Evolutionary conservation across 768 basidiomycete genomes (phyloP), one percentile per base, ranked within the genome.

Genomic region (Phallus indusiatus): DNA sequence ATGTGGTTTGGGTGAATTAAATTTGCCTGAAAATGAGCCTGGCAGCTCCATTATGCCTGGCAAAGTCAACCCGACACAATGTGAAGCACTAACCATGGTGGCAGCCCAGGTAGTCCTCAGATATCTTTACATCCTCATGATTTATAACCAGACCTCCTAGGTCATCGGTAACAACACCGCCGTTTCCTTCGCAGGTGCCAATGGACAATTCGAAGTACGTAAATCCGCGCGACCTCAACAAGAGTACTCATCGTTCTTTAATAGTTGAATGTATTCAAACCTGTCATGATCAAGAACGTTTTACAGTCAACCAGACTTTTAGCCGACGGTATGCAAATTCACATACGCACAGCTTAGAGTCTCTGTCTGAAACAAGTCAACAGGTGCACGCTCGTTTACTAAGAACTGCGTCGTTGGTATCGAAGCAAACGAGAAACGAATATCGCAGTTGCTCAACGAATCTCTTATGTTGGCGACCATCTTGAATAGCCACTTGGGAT

Each of bases 31-130:
- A 75, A 99, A 99, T 71, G 96, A 99, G 74, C 96, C 96, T 48
- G 96, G 96, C 51, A 94, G 92, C 68, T 95, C 92, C 60, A 98
- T 99, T 75, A 99, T 99, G 96, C 96, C 94, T 7, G 96, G 96
- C 61, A 98, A 99, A 76, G 96, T 99, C 60, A 99, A 99, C 75
- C 96, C 96, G 11, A 99, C 96, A 5, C 96, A 99, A 70, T 98
- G 96, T 66, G 96, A 99, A 74, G 96, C 96, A 8, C 73, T 98
- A 62, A 98, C 96, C 10, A 98, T 98, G 96, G 93, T 98, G 21
- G 91, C 93, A 47, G 94, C 95, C 0, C 96, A 98, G 72, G 57
- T 28, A 53, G 34, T 22, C n/a, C 9, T 48, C 33, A 14, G 5
- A 10, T 17, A 33, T 22, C 7, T 21, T 14, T 22, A 2, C 2